These are phyloP conservation scores for Sinapis alba DNA, from an alignment of 441 rosid genomes.

Conservation along the genomic window DNA sequence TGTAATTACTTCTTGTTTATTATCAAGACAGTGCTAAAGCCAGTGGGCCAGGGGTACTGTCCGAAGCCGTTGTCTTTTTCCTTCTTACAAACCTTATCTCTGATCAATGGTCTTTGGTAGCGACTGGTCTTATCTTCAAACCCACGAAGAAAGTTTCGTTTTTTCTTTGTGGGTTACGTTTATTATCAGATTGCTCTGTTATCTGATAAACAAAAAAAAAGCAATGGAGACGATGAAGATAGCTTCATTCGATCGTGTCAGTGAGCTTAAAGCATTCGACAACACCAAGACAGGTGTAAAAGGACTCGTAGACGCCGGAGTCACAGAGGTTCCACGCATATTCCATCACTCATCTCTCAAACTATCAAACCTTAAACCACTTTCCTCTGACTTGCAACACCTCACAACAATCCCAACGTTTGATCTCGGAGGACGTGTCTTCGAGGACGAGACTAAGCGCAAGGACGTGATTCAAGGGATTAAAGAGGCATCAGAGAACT, in stretches of 20 bases:
- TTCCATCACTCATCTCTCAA: conserved; percentile 36
- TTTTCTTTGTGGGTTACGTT: neutral
- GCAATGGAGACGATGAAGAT: conserved; percentile 18
- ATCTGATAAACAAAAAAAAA: neutral
- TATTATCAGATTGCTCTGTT: neutral
- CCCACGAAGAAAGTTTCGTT: neutral
- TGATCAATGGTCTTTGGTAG: neutral
- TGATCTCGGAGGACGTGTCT: conserved; percentile 35
- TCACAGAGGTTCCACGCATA: conserved; percentile 38
- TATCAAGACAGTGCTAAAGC: neutral
- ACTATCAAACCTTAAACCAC: conserved; percentile 3
- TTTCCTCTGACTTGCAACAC: conserved; percentile 3
- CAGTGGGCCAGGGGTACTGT: neutral
- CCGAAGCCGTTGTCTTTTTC: neutral
- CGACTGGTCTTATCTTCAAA: neutral
- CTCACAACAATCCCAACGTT: conserved; percentile 38
- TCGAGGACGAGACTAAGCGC: neutral
- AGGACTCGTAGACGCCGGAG: conserved; percentile 48
- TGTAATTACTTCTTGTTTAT: neutral
- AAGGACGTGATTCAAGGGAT: conserved; percentile 21
- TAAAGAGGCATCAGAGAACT: conserved; percentile 34
- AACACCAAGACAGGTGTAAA: conserved; percentile 47
- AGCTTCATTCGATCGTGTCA: conserved; percentile 26
- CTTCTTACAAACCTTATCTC: neutral
- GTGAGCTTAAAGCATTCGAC: conserved; percentile 47